These are phyloP conservation scores for Gentiana macrophylla DNA, from an alignment of 257 asterid genomes.

Conservation along the genomic window DNA sequence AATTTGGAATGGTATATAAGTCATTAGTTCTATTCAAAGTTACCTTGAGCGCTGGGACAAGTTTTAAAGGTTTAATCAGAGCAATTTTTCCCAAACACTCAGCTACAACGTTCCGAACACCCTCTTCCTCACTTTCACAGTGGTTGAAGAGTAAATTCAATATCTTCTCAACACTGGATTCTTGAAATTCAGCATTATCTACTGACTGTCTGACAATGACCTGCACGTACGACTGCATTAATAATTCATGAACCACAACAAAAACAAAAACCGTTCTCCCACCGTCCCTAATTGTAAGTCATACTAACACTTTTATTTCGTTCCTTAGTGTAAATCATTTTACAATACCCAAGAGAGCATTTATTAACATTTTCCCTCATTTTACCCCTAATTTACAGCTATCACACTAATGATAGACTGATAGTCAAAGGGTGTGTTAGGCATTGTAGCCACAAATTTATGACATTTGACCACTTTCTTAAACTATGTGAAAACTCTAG, in stretches of 20 bases:
- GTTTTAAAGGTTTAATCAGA: constrained; percentile 91
- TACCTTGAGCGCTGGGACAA: constrained; percentile 97
- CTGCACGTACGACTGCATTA: constrained; percentile 31
- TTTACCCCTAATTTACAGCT: too few species aligned
- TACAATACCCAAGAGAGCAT: too few species aligned
- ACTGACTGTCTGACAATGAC: constrained; percentile 97
- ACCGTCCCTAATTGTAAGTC: too few species aligned
- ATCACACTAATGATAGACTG: too few species aligned
- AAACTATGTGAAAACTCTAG: not conserved
- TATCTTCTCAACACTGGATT: constrained; percentile 87
- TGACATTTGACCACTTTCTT: not conserved
- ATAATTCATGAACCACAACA: constrained; percentile 5
- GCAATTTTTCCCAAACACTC: constrained; percentile 98
- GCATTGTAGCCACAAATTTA: too few species aligned
- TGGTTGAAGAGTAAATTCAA: constrained; percentile 85
- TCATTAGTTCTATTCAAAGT: constrained; percentile 8
- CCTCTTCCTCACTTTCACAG: constrained; percentile 99
- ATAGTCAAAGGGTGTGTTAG: too few species aligned
- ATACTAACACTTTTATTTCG: too few species aligned
- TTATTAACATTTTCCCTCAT: too few species aligned
- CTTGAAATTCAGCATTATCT: constrained; percentile 93
- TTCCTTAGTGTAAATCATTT: too few species aligned
- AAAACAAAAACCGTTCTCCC: not conserved
- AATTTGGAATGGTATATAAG: not conserved
- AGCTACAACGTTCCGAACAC: constrained; percentile 98